Conservation (phyloP, 768 basidiomycete genomes). For the Phlegmacium glaucopus region DNA sequence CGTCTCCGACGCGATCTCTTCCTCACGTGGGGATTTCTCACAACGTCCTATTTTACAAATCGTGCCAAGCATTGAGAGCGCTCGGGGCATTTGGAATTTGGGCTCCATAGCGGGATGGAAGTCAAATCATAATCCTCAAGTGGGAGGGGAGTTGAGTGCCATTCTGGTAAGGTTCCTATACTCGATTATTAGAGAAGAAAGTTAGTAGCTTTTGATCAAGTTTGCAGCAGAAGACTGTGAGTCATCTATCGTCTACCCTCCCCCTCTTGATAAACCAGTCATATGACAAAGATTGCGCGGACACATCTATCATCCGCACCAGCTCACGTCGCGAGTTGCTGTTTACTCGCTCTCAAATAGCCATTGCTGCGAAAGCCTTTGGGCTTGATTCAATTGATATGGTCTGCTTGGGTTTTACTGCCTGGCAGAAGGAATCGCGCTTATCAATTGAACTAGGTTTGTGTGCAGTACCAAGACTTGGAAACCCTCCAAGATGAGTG, state of each 20-base stretch:
- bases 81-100: constrained; percentile 63
- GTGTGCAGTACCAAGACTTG: constrained; percentile 80
- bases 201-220: constrained; percentile 33
- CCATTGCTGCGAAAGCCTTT: constrained; percentile 80
- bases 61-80: constrained; percentile 86
- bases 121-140: constrained; percentile 40
- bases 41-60: constrained; percentile 43
- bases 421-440: not conserved
- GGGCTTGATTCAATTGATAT: constrained; percentile 87
- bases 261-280: not conserved
- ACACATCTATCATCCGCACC: constrained; percentile 79
- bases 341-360: constrained; percentile 80
- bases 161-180: constrained; percentile 51
- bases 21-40: constrained; percentile 21
- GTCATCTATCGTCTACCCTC: constrained; percentile 13
- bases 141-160: constrained; percentile 56
- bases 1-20: constrained; percentile 48
- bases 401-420: constrained; percentile 35
- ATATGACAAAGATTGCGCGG: constrained; percentile 70
- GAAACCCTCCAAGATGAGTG: constrained; percentile 70
- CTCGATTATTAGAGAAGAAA: not conserved
- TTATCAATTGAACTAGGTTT: constrained; percentile 51
- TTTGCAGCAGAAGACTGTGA: constrained; percentile 95
- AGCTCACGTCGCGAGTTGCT: constrained; percentile 72
- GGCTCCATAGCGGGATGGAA: constrained; percentile 71